Conservation (phyloP, 805 yeast genomes). For the Metschnikowia shivogae region DNA sequence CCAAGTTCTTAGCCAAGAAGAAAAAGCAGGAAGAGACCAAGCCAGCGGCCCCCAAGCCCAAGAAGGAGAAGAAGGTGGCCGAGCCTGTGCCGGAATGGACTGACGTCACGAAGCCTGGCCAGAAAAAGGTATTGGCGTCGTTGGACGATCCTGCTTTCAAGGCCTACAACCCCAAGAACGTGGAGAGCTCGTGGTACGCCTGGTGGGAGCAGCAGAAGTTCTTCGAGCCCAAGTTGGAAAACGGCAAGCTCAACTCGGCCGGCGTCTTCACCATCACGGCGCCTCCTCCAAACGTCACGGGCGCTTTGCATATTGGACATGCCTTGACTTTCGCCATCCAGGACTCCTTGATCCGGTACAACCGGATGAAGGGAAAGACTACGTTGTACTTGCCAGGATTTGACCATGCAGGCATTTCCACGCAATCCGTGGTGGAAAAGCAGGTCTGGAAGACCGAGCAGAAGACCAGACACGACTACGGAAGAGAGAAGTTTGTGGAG, state of each 20-base stretch:
- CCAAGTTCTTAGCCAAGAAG: constrained; percentile 83
- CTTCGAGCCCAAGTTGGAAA: constrained; percentile 80
- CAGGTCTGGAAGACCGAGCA: constrained; percentile 84
- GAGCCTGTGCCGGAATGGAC: constrained; percentile 81
- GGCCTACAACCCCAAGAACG: constrained; percentile 88
- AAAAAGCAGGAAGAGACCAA: constrained; percentile 48
- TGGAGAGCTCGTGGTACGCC: constrained; percentile 94
- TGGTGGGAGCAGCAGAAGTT: constrained; percentile 94
- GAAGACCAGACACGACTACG: constrained; percentile 90
- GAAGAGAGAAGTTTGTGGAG: constrained; percentile 83
- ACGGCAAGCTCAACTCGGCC: constrained; percentile 73
- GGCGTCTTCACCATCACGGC: constrained; percentile 91
- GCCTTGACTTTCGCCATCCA: constrained; percentile 94
- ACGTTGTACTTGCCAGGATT: constrained; percentile 92
- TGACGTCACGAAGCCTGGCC: constrained; percentile 83
- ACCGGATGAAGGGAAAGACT: constrained; percentile 97
- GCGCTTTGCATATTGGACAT: constrained; percentile 98
- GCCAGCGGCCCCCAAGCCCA: constrained; percentile 53
- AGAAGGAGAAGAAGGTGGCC: constrained; percentile 60
- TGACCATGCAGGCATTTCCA: constrained; percentile 98
- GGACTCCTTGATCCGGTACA: constrained; percentile 86
- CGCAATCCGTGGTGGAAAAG: constrained; percentile 97
- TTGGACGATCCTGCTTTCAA: constrained; percentile 91
- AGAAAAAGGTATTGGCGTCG: constrained; percentile 81
- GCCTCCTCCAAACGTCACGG: constrained; percentile 99